Conservation (phyloP, 345 rosid genomes). For the Erysimum cheiranthoides region DNA sequence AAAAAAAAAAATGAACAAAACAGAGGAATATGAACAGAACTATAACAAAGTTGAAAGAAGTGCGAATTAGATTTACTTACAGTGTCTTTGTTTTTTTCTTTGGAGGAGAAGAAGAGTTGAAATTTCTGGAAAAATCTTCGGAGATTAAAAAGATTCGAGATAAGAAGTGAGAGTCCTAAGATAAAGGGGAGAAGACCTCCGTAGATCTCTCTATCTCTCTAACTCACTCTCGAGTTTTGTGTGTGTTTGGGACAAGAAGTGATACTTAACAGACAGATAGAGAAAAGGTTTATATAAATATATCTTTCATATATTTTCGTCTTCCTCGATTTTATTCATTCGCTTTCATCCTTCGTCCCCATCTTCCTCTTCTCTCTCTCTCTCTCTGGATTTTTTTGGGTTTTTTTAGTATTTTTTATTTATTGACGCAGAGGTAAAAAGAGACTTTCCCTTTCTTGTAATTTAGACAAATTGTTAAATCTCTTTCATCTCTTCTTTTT, state of each 20-base stretch:
- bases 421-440: conserved; percentile 14
- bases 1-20: background rate
- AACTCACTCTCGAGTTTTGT: conserved; percentile 33
- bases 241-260: conserved; percentile 33
- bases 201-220: conserved; percentile 29
- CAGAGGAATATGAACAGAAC: conserved; percentile 36
- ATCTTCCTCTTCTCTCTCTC: conserved; percentile 32
- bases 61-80: conserved; percentile 24
- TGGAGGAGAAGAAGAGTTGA: conserved; percentile 16
- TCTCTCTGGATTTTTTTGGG: background rate
- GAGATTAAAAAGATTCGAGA: conserved; percentile 26
- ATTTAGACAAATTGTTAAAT: conserved; percentile 34
- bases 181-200: conserved; percentile 25
- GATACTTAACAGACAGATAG: conserved; percentile 31
- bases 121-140: conserved; percentile 21
- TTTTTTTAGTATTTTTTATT: background rate
- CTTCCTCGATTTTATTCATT: conserved; percentile 13
- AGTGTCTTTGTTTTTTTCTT: background rate
- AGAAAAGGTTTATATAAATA: conserved; percentile 19
- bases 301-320: conserved; percentile 10
- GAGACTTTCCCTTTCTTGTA: conserved; percentile 19
- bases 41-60: conserved; percentile 3
- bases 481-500: background rate
- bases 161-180: conserved; percentile 27
- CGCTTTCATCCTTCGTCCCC: conserved; percentile 29